phyloP scores from a whole-genome alignment of 108 stramenopile genomes.

The Hondaea fermentalgiana region DNA sequence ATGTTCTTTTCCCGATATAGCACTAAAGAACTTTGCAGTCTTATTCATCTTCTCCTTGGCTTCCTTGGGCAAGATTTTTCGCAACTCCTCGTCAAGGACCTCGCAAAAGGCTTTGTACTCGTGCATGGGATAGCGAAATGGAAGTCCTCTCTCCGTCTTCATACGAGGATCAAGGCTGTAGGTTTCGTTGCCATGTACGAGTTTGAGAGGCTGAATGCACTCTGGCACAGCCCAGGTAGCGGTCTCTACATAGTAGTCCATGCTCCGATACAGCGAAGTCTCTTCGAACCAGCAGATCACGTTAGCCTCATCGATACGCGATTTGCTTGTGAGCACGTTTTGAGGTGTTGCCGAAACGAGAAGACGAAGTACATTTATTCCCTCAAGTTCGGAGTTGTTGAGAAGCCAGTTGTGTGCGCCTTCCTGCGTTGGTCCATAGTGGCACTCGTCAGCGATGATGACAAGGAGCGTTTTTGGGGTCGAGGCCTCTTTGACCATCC shows the following conservation, averaged over 20 bases:
- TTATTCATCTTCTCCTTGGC: background rate
- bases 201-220: too few relatives aligned
- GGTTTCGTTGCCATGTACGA: background rate
- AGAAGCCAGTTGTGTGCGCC: background rate
- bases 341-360: background rate
- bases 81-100: background rate
- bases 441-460: background rate
- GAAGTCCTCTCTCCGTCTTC: background rate
- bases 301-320: background rate
- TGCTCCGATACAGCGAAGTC: background rate
- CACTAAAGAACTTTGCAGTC: too few relatives aligned
- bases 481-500: background rate
- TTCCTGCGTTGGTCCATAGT: background rate
- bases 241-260: background rate
- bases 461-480: background rate
- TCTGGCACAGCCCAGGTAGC: background rate
- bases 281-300: background rate
- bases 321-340: background rate
- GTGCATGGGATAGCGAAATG: background rate
- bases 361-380: background rate
- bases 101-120: background rate
- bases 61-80: background rate
- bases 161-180: background rate
- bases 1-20: too few relatives aligned
- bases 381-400: background rate